Base-by-base conservation (phyloP, 192 early-diverging fungal genomes). In the Backusella psychrophila region DNA sequence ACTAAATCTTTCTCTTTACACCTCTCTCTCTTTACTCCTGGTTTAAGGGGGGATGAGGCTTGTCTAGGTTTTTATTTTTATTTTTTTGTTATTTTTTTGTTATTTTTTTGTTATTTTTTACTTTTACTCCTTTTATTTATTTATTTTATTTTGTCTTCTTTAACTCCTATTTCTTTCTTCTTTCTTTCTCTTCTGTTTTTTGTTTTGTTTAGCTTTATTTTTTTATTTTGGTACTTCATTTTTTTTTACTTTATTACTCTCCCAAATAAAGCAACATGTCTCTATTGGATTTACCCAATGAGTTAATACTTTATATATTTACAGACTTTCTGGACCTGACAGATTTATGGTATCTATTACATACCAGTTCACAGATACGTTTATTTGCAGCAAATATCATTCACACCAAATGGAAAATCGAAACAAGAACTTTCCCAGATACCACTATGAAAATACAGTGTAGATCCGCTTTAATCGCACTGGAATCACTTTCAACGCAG, bases 291-390 rank as follows among this genome's bases (percentile, higher is more conserved):
- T 52, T 82, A 68, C 81, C 77, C 15, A 77, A 79, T 63, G 81
- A 82, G 34, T 69, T 82, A 42, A 23, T 82, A 63, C 66, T 82
- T 8, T 79, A 82, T 53, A 72, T 79, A 66, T 38, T 82, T 34
- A 39, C 65, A 35, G 53, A 79, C 66, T 82, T 79, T 21, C 39
- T 79, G 33, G 77, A 76, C 19, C 65, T 82, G 33, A 56, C 71
- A n/a, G 81, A 82, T 56, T 21, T 82, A 29, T 82, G 81, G 81
- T 31, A 14, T 26, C 35, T 82, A 69, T 33, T 79, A 49, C 81
- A 79, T n/a, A 75, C 78, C 17, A 76, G 36, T 6, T 53, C 49
- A 31, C 65, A 65, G 14, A 12, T 82, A 39, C 77, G 81, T 1
- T 65, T 52, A n/a, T 66, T 82, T 46, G 46, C 81, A 19, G 63